phyloP scores from a whole-genome alignment of 2,329 filamentous ascomycete species.

The Colletotrichum karsti region DNA sequence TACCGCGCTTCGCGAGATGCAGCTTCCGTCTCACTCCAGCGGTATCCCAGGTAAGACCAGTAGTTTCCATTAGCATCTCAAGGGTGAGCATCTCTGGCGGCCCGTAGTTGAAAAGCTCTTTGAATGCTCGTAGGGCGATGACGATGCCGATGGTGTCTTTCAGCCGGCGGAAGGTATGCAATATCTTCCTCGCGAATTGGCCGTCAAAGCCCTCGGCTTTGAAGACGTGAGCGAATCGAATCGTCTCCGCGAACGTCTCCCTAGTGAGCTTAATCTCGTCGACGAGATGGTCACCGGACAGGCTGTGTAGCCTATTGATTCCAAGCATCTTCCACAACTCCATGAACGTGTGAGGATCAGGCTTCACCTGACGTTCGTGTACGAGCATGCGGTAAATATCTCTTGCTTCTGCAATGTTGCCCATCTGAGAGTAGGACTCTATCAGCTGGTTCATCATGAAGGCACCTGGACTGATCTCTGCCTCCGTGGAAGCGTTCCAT shows the following conservation, averaged over 20 bases:
- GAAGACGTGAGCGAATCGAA: slow-evolving; percentile 57
- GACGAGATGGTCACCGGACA: slow-evolving; percentile 38
- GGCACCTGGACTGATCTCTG: slow-evolving; percentile 73
- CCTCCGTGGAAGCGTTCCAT: slow-evolving; percentile 67
- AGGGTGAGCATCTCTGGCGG: slow-evolving; percentile 55
- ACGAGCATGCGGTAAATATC: slow-evolving; percentile 65
- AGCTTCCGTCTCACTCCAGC: slow-evolving; percentile 49
- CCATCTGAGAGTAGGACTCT: slow-evolving; percentile 69
- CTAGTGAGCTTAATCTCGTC: slow-evolving; percentile 46
- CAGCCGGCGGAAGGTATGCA: slow-evolving; percentile 59
- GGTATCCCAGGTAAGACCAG: slow-evolving; percentile 52
- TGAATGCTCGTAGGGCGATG: slow-evolving; percentile 53
- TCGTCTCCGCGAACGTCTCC: slow-evolving; percentile 55
- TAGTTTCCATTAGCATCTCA: slow-evolving; percentile 55
- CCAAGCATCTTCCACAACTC: slow-evolving; percentile 70
- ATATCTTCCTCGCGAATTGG: slow-evolving; percentile 57
- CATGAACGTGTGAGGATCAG: slow-evolving; percentile 75
- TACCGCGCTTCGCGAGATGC: slow-evolving; percentile 48
- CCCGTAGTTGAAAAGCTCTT: slow-evolving; percentile 51
- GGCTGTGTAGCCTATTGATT: slow-evolving; percentile 55
- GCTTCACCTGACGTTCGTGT: slow-evolving; percentile 55
- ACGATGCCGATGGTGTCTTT: slow-evolving; percentile 54
- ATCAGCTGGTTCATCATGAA: slow-evolving; percentile 85
- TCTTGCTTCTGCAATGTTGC: slow-evolving; percentile 62
- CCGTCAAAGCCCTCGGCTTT: slow-evolving; percentile 51